Percentiles rank a stretch among this genome's conserved stretches.
phyloP scores from a whole-genome alignment of 208 protist species.

The Crithidia brevicula region DNA sequence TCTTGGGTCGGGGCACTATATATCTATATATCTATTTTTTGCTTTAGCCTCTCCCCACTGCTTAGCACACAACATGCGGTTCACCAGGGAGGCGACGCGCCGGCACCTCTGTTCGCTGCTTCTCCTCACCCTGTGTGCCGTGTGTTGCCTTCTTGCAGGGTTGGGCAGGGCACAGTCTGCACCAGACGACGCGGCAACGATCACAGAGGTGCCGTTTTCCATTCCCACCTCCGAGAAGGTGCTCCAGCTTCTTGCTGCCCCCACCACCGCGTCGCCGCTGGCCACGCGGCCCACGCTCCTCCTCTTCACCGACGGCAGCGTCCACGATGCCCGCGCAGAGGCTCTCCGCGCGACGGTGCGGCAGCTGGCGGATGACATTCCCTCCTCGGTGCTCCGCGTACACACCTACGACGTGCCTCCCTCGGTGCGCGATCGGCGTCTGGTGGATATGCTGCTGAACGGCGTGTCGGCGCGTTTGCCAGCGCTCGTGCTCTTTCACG shows the following conservation, averaged over 20 bases:
- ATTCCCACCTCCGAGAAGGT: background rate
- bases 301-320: constrained; percentile 23
- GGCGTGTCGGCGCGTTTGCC: constrained; percentile 13
- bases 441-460: constrained; percentile 19
- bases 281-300: constrained; percentile 16
- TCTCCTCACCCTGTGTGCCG: background rate
- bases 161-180: background rate
- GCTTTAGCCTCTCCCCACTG: too few species aligned
- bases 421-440: constrained; percentile 2
- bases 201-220: background rate
- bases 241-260: constrained; percentile 1
- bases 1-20: too few species aligned
- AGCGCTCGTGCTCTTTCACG: constrained; percentile 25
- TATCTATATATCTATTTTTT: too few species aligned
- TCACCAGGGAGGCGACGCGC: background rate
- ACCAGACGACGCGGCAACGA: background rate
- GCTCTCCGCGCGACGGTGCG: constrained; percentile 9
- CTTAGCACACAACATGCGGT: too few species aligned
- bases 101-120: background rate
- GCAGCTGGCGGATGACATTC: constrained; percentile 13
- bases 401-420: constrained; percentile 18
- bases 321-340: background rate
- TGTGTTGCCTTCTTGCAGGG: background rate
- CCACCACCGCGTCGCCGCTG: background rate
- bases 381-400: constrained; percentile 20